Evolutionary conservation across 257 asterid species (phyloP), one percentile per base, ranked within the genome.

Genomic region (Plantago ovata): DNA sequence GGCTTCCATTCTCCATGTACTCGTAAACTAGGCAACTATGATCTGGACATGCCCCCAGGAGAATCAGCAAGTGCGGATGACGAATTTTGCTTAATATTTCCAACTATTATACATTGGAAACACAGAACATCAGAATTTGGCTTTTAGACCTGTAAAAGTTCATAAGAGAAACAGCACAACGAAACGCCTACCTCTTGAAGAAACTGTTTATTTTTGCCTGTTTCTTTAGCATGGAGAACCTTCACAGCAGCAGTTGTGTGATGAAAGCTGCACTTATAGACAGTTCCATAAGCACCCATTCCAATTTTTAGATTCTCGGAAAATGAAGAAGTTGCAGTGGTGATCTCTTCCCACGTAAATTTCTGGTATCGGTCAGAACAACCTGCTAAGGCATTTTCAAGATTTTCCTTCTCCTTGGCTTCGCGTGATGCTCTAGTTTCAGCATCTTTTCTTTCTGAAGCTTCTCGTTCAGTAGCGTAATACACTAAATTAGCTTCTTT

Each of bases 1-100:
- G 83, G 74, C 86, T 87, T 14, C 98, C 98, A 19, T 85, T 83
- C 58, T 77, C 89, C 98, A 91, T 91, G 84, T 71, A 85, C 76
- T 91, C 98, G 36, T 91, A 87, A 1, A 85, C 89, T 39, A 91
- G 79, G 84, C 95, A 87, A 63, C 84, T 79, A 3, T 19, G 85
- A 14, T 81, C 90, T 3, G 89, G 81, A 43, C 97, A 89, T 14
- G 94, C 97, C 28, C 97, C 97, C 51, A 86, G 75, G 51, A 89
- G 95, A 70, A 82, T 85, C 63, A 91, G 84, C 80, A 91, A 73
- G 67, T 91, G 84, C 0, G 96, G 98, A 73, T 91, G 98, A 20
- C 76, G 86, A 32, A 87, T 83, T 63, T 67, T 75, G 81, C 94
- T 91, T 79, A 87, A 71, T 66, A 91, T 77, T 58, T 88, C 86